Conservation (phyloP, 768 basidiomycete species). For the Lentinula edodes region DNA sequence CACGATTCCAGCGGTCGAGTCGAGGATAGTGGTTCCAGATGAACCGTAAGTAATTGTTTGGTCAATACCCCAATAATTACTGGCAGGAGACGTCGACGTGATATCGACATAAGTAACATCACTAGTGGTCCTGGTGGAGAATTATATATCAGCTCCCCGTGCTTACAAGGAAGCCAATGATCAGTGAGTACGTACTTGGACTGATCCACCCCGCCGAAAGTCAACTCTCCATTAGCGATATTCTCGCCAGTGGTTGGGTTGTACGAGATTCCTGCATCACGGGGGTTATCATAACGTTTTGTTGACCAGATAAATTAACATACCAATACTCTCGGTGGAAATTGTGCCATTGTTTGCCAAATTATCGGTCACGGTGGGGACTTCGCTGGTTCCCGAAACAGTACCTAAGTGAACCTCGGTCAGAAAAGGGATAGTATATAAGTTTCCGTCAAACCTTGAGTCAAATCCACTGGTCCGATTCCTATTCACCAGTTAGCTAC, state of each 20-base stretch:
- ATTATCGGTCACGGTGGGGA: slow-evolving; percentile 58
- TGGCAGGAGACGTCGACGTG: slow-evolving; percentile 42
- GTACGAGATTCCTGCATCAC: slow-evolving; percentile 37
- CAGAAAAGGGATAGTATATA: not conserved
- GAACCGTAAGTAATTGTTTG: slow-evolving; percentile 32
- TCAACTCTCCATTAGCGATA: slow-evolving; percentile 47
- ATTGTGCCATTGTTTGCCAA: slow-evolving; percentile 44
- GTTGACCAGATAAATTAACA: slow-evolving; percentile 12
- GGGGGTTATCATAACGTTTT: slow-evolving; percentile 8
- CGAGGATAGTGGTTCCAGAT: slow-evolving; percentile 20
- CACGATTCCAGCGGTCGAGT: slow-evolving; percentile 40
- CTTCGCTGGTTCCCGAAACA: slow-evolving; percentile 28
- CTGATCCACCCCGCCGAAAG: slow-evolving; percentile 47
- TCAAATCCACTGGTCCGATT: slow-evolving; percentile 48
- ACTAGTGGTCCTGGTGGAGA: slow-evolving; percentile 23
- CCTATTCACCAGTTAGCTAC: slow-evolving; percentile 14
- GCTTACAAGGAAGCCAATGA: slow-evolving; percentile 10
- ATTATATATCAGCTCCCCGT: not conserved
- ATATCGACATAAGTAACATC: slow-evolving; percentile 32
- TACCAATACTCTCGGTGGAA: slow-evolving; percentile 37
- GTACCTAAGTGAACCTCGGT: slow-evolving; percentile 19
- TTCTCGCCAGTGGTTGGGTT: slow-evolving; percentile 34
- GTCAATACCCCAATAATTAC: slow-evolving; percentile 40
- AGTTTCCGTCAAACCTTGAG: slow-evolving; percentile 15
- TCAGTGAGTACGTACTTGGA: slow-evolving; percentile 29